Base-by-base conservation (phyloP, 192 early-diverging fungal genomes). In the Linnemannia zychae region DNA sequence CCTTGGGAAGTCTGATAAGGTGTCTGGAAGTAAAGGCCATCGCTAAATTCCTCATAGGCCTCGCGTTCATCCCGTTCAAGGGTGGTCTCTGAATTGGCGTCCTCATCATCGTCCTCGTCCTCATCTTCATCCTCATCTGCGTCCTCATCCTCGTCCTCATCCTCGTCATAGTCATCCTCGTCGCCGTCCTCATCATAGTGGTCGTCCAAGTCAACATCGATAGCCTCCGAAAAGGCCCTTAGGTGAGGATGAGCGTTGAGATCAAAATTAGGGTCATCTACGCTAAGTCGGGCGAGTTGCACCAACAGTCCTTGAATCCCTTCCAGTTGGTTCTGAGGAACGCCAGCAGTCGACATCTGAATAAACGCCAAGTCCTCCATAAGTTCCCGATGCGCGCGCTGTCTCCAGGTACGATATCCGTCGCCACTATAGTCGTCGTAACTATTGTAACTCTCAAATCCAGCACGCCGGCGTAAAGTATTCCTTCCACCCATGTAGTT, bases 61-160 rank as follows among this genome's bases (percentile, higher is more conserved):
- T 71, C 79, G 5, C 74, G 57, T 17, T 75, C 67, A 52, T 81
- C 67, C 47, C 18, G 47, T 31, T 71, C 74, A 5, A 48, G 46
- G 1, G 47, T 17, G 20, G 37, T 46, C 38, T 52, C 67, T 40
- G 38, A 69, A 38, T 79, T 17, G 33, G 34, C 57, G n/a, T 71
- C 49, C 0, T 81, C 53, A 17, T 53, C 34, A 18, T 66, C 57
- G 16, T 63, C 34, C 16, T 69, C 67, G 15, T 18, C 67, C 9
- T 37, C 67, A 13, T 69, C 72, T 7, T 48, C 47, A 4, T 73
- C 47, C 31, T 53, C 24, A 37, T 79, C 67, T n/a, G 76, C 69
- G 2, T 78, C 77, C 33, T 81, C 83, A 5, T 78, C 75, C 5
- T 74, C 75, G 3, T 78, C 72, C 2, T 70, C 65, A 15, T 73